phyloP scores from a whole-genome alignment of 441 rosid genomes.

The Eutrema salsugineum region DNA sequence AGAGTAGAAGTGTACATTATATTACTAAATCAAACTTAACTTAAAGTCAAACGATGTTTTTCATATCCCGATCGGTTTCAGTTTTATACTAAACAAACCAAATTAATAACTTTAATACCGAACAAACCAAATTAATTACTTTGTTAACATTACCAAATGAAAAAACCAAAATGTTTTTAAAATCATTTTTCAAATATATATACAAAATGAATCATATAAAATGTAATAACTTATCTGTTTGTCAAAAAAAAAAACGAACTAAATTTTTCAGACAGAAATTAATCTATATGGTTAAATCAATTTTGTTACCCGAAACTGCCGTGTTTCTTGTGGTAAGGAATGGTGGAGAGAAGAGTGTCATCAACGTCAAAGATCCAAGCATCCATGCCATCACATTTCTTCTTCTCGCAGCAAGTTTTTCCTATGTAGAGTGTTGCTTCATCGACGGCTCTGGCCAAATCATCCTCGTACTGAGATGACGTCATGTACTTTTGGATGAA shows the following conservation, averaged over 20 bases:
- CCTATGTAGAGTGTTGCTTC: conserved; percentile 50
- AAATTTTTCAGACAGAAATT: not conserved
- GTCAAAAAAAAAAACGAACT: not conserved
- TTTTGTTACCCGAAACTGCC: conserved; percentile 45
- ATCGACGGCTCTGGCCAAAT: conserved; percentile 44
- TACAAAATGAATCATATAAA: not conserved
- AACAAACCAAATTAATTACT: no score
- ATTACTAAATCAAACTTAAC: no score
- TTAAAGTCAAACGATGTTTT: no score
- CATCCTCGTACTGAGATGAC: conserved; percentile 51
- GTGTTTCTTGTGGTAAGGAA: conserved; percentile 60
- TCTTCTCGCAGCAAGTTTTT: conserved; percentile 34
- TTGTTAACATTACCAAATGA: no score
- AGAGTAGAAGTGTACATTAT: no score
- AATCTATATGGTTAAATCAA: not conserved
- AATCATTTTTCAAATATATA: no score
- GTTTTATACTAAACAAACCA: no score
- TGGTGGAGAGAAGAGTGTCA: conserved; percentile 59
- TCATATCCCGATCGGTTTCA: no score
- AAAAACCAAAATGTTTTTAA: no score
- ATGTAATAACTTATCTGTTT: not conserved
- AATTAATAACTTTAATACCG: no score
- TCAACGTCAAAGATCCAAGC: conserved; percentile 73
- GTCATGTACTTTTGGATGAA: conserved; percentile 53
- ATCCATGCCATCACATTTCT: conserved; percentile 48